These are phyloP conservation scores for Circinella umbellata DNA, from an alignment of 371 early-diverging fungal genomes.

Conservation along the genomic window DNA sequence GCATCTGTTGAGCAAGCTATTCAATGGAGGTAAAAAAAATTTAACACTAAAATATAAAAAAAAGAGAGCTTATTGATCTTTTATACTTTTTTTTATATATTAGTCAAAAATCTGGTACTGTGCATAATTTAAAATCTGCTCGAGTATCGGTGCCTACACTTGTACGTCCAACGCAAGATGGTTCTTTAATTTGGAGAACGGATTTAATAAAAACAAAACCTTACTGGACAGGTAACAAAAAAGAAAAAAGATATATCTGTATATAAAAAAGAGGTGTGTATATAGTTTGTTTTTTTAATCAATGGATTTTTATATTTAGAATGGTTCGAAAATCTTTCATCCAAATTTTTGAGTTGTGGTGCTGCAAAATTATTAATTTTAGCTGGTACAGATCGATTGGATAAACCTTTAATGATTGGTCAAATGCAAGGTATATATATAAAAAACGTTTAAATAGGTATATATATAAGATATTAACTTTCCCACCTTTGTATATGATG, in stretches of 20 bases:
- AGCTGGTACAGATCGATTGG: constrained; percentile 90
- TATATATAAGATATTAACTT: too few relatives aligned
- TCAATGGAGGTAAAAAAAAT: constrained; percentile 60
- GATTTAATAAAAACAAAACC: constrained; percentile 70
- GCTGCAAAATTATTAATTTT: constrained; percentile 84
- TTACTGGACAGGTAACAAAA: constrained; percentile 74
- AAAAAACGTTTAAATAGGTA: too few relatives aligned
- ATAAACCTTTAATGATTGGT: constrained; percentile 89
- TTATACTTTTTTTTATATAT: constrained; percentile 11
- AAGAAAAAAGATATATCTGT: background rate
- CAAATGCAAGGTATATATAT: constrained; percentile 90
- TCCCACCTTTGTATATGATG: too few relatives aligned
- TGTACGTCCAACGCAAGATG: constrained; percentile 17
- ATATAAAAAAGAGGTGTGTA: too few relatives aligned
- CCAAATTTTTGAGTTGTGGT: constrained; percentile 73
- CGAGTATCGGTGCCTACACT: constrained; percentile 76
- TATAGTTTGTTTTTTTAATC: too few relatives aligned
- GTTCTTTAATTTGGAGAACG: constrained; percentile 65
- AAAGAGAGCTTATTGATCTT: too few relatives aligned
- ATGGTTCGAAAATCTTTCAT: constrained; percentile 88
- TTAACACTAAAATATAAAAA: background rate
- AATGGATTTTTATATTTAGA: constrained; percentile 32
- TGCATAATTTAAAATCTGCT: constrained; percentile 75
- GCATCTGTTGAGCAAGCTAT: constrained; percentile 66
- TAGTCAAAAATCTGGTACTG: constrained; percentile 64